A percentile compares a stretch with the other conserved stretches of the same genome.
Evolutionary conservation across 352 stramenopile genomes (phyloP).

Genomic region (Phytophthora pisi): DNA sequence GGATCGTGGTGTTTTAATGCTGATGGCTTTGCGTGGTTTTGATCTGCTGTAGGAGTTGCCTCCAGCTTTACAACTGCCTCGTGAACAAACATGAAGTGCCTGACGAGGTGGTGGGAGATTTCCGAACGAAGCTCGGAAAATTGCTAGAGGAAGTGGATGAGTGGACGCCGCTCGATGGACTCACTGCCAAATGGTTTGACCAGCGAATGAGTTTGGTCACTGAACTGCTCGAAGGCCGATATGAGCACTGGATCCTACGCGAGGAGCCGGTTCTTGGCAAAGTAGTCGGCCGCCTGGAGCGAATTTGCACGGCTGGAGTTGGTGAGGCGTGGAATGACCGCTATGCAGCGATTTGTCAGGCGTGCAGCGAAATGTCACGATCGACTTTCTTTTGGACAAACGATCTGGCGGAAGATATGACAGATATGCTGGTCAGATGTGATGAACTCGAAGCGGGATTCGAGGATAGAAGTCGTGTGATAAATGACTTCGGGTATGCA

Average conservation of each 20-base stretch:
- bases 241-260: conserved; percentile 10
- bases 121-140: neutral
- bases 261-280: conserved; percentile 13
- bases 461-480: conserved; percentile 5
- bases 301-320: conserved; percentile 12
- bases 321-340: conserved; percentile 21
- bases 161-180: neutral
- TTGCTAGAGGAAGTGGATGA: conserved; percentile 3
- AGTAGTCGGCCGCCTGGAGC: conserved; percentile 9
- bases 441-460: conserved; percentile 11
- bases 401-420: conserved; percentile 3
- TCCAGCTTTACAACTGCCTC: conserved; percentile 4
- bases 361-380: conserved; percentile 22
- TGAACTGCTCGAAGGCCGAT: conserved; percentile 6
- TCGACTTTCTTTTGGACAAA: conserved; percentile 11
- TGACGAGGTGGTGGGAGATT: neutral
- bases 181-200: conserved; percentile 3
- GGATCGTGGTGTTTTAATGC: neutral
- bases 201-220: neutral
- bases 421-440: neutral
- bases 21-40: neutral
- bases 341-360: conserved; percentile 17
- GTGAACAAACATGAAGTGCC: conserved; percentile 4
- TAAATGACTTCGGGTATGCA: conserved; percentile 9
- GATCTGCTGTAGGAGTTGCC: conserved; percentile 1